Base-by-base conservation (phyloP, 2,329 filamentous ascomycete species). In the Arachnomyces sp. region DNA sequence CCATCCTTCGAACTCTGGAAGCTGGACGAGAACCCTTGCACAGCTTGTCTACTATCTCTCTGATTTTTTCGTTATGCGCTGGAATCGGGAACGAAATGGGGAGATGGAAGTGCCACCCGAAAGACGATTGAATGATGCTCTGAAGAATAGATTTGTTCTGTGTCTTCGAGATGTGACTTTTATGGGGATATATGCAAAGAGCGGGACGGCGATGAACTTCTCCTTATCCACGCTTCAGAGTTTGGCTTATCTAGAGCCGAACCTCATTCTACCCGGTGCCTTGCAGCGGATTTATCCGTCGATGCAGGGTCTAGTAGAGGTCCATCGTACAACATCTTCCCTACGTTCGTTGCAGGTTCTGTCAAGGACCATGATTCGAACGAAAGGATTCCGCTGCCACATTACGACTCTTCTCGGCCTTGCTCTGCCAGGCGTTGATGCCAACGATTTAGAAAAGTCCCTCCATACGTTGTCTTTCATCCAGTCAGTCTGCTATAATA, bases 131-230 rank as follows among this genome's bases (percentile, higher is more conserved):
- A 92, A 80, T 46, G 76, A 80, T 25, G 80, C 78, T n/a, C 62
- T 98, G 50, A 95, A 89, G 69, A 79, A 74, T 55, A 82, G 92
- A 34, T 96, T 98, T 57, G 92, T 98, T 21, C 68, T 89, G 29
- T 86, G 87, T 46, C 69, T 98, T 47, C 82, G 83, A 49, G 92
- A 98, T 50, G 90, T 95, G 35, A 87, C 88, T 3, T 98, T 95
- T 62, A 95, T 98, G 89, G 92, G 92, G 18, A 83, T 98, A 36
- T 98, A 95, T 61, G 86, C 89, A 39, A 98, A 98, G 73, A 95
- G 89, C 61, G 82, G 80, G 42, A 89, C 88, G 36, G 83, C 92
- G 3, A 88, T 95, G 58, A 89, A 84, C 61, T 94, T 89, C 68
- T 94, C 90, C 49, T 79, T 95, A 49, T 88, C 85, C 36, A 86